phyloP scores from a whole-genome alignment of 371 early-diverging fungal genomes.

The Nematocida sp. region DNA sequence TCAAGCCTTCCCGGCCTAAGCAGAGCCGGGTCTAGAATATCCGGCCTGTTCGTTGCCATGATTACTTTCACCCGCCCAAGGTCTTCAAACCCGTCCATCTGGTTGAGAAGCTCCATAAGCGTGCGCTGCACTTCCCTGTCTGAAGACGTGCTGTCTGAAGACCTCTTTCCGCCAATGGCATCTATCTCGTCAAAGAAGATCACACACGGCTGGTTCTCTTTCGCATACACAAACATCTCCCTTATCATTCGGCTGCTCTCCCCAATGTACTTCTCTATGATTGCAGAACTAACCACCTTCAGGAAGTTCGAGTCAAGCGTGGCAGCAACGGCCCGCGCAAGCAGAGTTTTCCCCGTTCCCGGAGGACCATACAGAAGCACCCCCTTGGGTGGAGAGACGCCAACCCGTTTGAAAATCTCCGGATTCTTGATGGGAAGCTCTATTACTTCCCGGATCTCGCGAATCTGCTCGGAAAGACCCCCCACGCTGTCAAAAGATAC shows the following conservation, averaged over 20 bases:
- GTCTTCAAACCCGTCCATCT: conserved; percentile 98
- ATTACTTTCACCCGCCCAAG: conserved; percentile 94
- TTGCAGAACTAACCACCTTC: conserved; percentile 86
- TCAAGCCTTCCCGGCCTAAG: conserved; percentile 93
- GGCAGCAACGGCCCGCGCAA: conserved; percentile 92
- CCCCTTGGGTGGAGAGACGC: conserved; percentile 93
- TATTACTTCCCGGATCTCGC: conserved; percentile 93
- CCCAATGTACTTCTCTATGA: conserved; percentile 98
- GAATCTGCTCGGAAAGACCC: conserved; percentile 87
- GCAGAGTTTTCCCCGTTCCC: conserved; percentile 74
- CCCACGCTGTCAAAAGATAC: conserved; percentile 92
- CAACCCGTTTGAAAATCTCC: conserved; percentile 91
- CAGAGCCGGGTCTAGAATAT: conserved; percentile 94
- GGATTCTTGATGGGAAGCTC: conserved; percentile 96
- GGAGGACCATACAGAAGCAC: conserved; percentile 96
- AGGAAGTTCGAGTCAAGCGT: conserved; percentile 89
- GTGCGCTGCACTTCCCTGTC: conserved; percentile 99
- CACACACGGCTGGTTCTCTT: conserved; percentile 96
- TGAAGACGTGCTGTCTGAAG: conserved; percentile 93
- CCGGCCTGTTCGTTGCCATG: conserved; percentile 98
- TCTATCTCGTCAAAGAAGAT: conserved; percentile 99
- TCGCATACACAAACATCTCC: conserved; percentile 98
- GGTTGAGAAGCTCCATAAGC: conserved; percentile 95
- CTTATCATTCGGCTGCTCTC: conserved; percentile 88
- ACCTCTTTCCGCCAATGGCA: conserved; percentile 96